A percentile compares a stretch with the other conserved stretches of the same genome.
These are phyloP conservation scores for Cudoniella acicularis DNA, from an alignment of 495 filamentous ascomycete genomes.

Conservation along the genomic window DNA sequence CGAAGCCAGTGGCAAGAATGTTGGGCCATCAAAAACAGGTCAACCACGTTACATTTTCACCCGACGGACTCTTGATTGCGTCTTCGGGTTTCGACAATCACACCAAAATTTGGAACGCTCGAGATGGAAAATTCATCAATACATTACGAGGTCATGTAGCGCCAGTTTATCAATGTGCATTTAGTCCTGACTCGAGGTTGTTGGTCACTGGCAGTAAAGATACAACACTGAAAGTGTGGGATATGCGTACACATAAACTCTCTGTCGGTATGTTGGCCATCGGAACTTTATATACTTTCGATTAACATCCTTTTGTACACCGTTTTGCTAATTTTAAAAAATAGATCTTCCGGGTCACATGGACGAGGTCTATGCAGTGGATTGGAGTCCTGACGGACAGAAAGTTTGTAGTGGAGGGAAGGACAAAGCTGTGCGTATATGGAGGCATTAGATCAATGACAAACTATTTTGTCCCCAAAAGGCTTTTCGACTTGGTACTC, in stretches of 20 bases:
- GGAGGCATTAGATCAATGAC: constrained; percentile 42
- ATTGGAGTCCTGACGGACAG: constrained; percentile 85
- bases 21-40: constrained; percentile 94
- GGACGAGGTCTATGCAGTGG: constrained; percentile 91
- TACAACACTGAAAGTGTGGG: constrained; percentile 93
- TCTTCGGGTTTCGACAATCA: constrained; percentile 90
- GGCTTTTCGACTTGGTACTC: too few species aligned
- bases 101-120: constrained; percentile 82
- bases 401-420: constrained; percentile 87
- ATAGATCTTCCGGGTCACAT: constrained; percentile 86
- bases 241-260: constrained; percentile 78
- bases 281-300: too few species aligned
- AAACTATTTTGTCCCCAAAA: too few species aligned
- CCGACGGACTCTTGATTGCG: constrained; percentile 81
- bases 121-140: constrained; percentile 72
- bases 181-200: constrained; percentile 82
- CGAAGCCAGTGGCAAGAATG: constrained; percentile 82
- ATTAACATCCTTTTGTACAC: background rate
- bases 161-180: constrained; percentile 85
- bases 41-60: constrained; percentile 92
- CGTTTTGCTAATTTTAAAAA: constrained; percentile 30
- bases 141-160: constrained; percentile 91
- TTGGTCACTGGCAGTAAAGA: constrained; percentile 87
- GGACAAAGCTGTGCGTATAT: constrained; percentile 85
- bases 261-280: constrained; percentile 43